Conservation (phyloP, 768 basidiomycete species). For the Chalciporus piperatus region DNA sequence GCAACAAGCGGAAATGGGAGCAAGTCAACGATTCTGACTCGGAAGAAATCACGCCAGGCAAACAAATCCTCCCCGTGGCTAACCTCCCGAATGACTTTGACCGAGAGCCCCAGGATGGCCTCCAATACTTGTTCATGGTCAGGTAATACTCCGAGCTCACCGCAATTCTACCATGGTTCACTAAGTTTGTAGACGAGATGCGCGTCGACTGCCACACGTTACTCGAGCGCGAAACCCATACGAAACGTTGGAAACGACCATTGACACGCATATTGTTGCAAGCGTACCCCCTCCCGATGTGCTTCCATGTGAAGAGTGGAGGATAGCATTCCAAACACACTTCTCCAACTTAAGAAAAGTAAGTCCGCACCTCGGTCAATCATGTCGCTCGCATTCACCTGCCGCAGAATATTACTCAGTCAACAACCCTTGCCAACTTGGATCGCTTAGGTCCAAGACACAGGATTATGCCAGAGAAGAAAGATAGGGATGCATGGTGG, state of each 20-base stretch:
- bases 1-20: constrained; percentile 55
- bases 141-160: constrained; percentile 43
- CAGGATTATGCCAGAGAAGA: constrained; percentile 62
- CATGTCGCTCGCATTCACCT: constrained; percentile 5
- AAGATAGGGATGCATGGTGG: constrained; percentile 80
- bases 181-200: constrained; percentile 58
- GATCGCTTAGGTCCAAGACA: constrained; percentile 9
- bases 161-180: constrained; percentile 6
- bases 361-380: background rate
- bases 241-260: constrained; percentile 36
- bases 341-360: constrained; percentile 67
- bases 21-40: constrained; percentile 52
- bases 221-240: constrained; percentile 72
- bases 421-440: constrained; percentile 40
- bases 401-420: constrained; percentile 62
- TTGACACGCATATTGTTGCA: constrained; percentile 14
- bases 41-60: constrained; percentile 61
- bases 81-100: constrained; percentile 68
- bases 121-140: constrained; percentile 81
- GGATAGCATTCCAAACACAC: constrained; percentile 48
- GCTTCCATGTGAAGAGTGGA: constrained; percentile 71
- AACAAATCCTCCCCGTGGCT: constrained; percentile 79
- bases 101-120: constrained; percentile 63
- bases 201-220: constrained; percentile 58
- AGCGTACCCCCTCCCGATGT: constrained; percentile 26